phyloP scores from a whole-genome alignment of 148 eudicot genomes.

The Vaccinium macrocarpon region DNA sequence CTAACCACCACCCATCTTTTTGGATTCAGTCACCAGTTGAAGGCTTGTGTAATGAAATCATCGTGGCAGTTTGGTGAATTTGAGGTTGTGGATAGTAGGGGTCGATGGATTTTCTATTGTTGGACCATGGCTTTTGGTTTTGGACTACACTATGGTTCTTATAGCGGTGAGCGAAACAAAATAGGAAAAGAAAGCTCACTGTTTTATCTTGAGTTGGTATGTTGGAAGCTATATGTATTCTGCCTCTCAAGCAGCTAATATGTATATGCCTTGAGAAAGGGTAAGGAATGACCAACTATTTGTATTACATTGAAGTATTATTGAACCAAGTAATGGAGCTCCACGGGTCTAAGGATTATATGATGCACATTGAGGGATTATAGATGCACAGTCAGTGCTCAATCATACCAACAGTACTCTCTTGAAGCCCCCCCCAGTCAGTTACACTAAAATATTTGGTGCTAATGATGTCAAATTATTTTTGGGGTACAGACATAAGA shows the following conservation, averaged over 20 bases:
- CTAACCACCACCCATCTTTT: neutral
- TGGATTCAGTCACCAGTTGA: neutral
- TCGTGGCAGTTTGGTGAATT: neutral
- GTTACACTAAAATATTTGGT: neutral
- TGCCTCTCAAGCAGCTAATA: neutral
- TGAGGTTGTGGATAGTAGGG: neutral
- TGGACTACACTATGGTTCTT: neutral
- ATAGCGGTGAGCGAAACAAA: neutral
- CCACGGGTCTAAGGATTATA: neutral
- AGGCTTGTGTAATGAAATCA: neutral
- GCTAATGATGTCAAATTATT: neutral
- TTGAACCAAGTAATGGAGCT: neutral
- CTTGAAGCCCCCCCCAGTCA: neutral
- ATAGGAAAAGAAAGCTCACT: neutral
- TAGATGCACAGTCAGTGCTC: neutral
- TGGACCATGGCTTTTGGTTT: neutral
- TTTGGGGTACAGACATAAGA: neutral
- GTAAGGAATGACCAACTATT: neutral
- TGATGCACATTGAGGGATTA: neutral
- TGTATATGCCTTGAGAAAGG: neutral
- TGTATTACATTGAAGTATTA: neutral
- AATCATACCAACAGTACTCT: neutral
- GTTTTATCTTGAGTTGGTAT: neutral
- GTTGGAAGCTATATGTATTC: neutral
- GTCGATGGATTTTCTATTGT: neutral